Percentiles rank a stretch among this genome's conserved stretches.
phyloP scores from a whole-genome alignment of 306 rosid genomes.

The Gleditsia sinensis region DNA sequence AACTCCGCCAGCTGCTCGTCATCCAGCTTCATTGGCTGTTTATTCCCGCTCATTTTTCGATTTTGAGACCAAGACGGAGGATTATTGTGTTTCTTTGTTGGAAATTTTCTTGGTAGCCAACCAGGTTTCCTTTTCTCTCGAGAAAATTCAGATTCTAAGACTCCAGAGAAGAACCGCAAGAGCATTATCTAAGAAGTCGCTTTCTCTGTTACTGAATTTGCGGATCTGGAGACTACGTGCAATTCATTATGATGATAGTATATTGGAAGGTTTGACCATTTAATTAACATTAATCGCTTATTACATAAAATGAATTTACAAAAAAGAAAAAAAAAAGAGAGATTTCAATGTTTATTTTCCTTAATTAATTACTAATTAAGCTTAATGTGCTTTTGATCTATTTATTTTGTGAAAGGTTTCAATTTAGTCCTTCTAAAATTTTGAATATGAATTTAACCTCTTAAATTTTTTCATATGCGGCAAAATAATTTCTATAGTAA shows the following conservation, averaged over 20 bases:
- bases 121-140: background rate
- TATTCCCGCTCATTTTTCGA: conserved; percentile 47
- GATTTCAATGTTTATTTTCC: too few relatives aligned
- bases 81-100: too few relatives aligned
- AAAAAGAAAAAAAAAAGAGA: too few relatives aligned
- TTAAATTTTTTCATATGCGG: too few relatives aligned
- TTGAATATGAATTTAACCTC: too few relatives aligned
- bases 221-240: conserved; percentile 3
- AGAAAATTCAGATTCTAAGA: background rate
- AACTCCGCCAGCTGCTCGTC: conserved; percentile 62
- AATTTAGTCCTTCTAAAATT: too few relatives aligned
- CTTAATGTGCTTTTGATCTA: too few relatives aligned
- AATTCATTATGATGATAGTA: background rate
- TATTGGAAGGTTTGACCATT: background rate
- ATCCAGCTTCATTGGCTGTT: conserved; percentile 54
- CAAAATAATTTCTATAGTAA: too few relatives aligned
- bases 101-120: background rate
- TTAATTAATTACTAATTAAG: too few relatives aligned
- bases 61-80: background rate
- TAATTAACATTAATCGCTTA: too few relatives aligned
- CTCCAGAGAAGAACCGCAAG: background rate
- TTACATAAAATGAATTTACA: background rate
- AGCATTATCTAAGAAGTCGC: background rate
- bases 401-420: too few relatives aligned
- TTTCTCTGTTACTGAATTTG: background rate